Evolutionary conservation across 768 basidiomycete genomes (phyloP).

Genomic region (Termitomyces titanicus): DNA sequence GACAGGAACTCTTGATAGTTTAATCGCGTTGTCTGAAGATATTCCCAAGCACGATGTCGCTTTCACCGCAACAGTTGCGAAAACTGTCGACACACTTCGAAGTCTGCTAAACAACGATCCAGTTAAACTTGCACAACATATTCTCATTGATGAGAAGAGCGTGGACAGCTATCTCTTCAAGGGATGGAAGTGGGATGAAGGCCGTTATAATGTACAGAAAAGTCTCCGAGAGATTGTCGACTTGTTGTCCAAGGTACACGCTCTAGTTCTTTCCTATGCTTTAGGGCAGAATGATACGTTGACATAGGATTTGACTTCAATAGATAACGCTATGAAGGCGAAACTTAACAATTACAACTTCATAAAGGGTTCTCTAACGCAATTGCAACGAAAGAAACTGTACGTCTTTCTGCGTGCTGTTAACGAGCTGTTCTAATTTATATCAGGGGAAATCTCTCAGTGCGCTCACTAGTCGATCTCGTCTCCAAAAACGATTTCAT

Average conservation of each 20-base stretch:
- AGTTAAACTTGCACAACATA: constrained; percentile 67
- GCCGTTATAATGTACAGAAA: constrained; percentile 82
- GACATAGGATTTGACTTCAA: constrained; percentile 84
- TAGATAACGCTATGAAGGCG: constrained; percentile 91
- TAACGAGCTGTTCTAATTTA: constrained; percentile 9
- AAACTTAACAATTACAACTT: constrained; percentile 91
- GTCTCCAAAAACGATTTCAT: constrained; percentile 81
- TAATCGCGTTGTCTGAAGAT: constrained; percentile 87
- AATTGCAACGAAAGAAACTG: constrained; percentile 95
- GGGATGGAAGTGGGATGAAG: constrained; percentile 92
- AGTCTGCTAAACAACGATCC: constrained; percentile 88
- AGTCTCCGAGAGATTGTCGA: constrained; percentile 85
- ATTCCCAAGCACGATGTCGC: constrained; percentile 87
- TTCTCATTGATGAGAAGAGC: constrained; percentile 73
- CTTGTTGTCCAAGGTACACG: constrained; percentile 72
- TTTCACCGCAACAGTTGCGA: constrained; percentile 87
- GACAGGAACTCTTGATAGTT: constrained; percentile 92
- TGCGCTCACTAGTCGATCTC: constrained; percentile 80
- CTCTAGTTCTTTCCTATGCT: neutral
- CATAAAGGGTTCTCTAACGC: constrained; percentile 86
- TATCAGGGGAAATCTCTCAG: constrained; percentile 88
- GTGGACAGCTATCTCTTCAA: constrained; percentile 78
- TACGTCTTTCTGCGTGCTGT: constrained; percentile 27
- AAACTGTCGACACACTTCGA: constrained; percentile 91
- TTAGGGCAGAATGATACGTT: constrained; percentile 3